These are phyloP conservation scores for Volvox reticuliferus DNA, from an alignment of 139 green algal species.

Conservation along the genomic window DNA sequence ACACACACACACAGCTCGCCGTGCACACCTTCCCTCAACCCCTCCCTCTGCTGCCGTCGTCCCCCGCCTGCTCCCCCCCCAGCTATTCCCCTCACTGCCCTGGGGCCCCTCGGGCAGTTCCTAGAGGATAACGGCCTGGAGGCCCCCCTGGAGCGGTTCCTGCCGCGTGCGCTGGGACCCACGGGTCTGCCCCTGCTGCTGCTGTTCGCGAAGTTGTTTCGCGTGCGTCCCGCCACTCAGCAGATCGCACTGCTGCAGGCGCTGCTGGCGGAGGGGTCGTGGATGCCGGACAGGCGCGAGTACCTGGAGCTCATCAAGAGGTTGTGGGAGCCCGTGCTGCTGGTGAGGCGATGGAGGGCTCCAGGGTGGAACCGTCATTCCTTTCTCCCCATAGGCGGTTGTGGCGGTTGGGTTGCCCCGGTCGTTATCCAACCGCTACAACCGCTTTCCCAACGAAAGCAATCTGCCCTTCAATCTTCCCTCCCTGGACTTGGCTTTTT, in stretches of 20 bases:
- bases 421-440: too few relatives aligned
- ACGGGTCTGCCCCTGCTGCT: constrained; percentile 31
- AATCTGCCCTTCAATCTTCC: too few relatives aligned
- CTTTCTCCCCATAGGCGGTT: too few relatives aligned
- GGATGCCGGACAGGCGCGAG: not conserved
- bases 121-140: constrained; percentile 25
- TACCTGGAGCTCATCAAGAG: constrained; percentile 26
- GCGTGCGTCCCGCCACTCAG: constrained; percentile 27
- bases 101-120: constrained; percentile 19
- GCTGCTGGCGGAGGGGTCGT: constrained; percentile 3
- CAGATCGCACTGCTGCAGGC: constrained; percentile 37
- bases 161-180: not conserved
- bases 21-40: too few relatives aligned
- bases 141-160: not conserved
- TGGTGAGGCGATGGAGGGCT: not conserved
- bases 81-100: not conserved
- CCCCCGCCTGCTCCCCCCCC: not conserved
- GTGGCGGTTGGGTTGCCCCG: too few relatives aligned
- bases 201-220: constrained; percentile 31
- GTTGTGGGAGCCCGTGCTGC: constrained; percentile 26
- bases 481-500: too few relatives aligned
- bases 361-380: too few relatives aligned
- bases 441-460: too few relatives aligned
- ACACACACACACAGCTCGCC: too few relatives aligned
- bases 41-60: not conserved